Evolutionary conservation across 495 filamentous ascomycete genomes (phyloP), one percentile per base, ranked within the genome.

Genomic region (Penicillium diatomitis): DNA sequence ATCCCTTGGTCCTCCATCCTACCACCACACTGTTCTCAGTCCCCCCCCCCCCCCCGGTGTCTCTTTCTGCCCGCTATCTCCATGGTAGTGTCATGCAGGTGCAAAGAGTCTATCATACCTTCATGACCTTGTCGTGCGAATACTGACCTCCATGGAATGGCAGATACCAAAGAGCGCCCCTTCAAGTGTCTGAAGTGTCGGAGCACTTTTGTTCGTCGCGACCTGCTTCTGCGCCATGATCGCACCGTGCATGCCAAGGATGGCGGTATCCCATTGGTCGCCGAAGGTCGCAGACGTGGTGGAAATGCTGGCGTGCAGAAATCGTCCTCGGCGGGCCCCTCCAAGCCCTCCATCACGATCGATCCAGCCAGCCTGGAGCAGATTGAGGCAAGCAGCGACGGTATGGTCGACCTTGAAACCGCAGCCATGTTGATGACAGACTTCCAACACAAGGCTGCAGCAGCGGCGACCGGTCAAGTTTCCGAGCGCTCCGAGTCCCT

Each of bases 391-490:
- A 88, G 84, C 72, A 88, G 82, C 71, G 92, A 98, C 66, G 89
- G 87, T 66, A 87, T 92, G 78, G 87, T 95, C 65, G 91, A 96
- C 73, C 82, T 96, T 67, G 92, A 98, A 79, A 91, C 90, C 62
- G 92, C 92, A 60, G 92, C 94, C 55, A 96, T 95, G 87, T 82
- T 98, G 75, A 92, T 98, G 79, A 92, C 94, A 64, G 88, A 97
- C 71, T 85, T 97, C 67, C 94, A 95, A 74, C 89, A 96, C 71
- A 95, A 96, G 72, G 91, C 92, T 59, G 86, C 84, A 57, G 87
- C 86, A 43, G 84, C 85, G 35, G 90, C 88, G 72, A 86, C 80
- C 50, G 76, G 75, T 56, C 82, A 85, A 63, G 70, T 79, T 57
- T 87, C 85, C 66, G 84, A 89, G 54, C 71, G 77, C 57, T 83